phyloP scores from a whole-genome alignment of 2,329 filamentous ascomycete species.

The Talaromyces funiculosus region DNA sequence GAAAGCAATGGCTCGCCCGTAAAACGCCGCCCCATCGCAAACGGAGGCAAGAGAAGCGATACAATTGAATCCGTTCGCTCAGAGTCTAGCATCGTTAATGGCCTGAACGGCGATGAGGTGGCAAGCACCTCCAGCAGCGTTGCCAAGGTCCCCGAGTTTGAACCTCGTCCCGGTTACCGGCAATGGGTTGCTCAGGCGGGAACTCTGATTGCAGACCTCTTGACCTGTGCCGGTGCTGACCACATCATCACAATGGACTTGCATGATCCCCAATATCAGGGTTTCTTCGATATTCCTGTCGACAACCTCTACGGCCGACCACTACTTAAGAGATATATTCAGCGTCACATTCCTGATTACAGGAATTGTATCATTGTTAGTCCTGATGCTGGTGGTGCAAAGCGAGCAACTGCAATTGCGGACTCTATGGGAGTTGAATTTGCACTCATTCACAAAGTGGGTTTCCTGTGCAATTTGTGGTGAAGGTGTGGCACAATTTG shows the following conservation, averaged over 20 bases:
- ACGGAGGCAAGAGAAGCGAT: conserved; percentile 35
- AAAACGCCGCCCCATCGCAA: conserved; percentile 34
- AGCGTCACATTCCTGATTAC: conserved; percentile 77
- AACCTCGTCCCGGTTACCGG: conserved; percentile 88
- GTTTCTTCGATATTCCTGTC: conserved; percentile 97
- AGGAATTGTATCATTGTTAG: conserved; percentile 87
- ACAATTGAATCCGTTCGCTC: conserved; percentile 36
- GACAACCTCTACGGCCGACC: conserved; percentile 81
- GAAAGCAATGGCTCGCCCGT: conserved; percentile 44
- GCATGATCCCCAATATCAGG: conserved; percentile 93
- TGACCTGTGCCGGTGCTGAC: conserved; percentile 92
- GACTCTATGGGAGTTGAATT: conserved; percentile 92
- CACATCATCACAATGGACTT: conserved; percentile 98
- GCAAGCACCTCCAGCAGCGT: conserved; percentile 51
- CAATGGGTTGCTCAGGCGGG: conserved; percentile 98
- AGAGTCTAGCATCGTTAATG: conserved; percentile 20
- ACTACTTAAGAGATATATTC: conserved; percentile 59
- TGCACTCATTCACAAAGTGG: conserved; percentile 94
- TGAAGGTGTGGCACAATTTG: not conserved
- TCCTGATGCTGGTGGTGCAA: conserved; percentile 92
- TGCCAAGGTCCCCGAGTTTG: conserved; percentile 57
- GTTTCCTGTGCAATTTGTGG: conserved; percentile 12
- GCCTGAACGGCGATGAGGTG: conserved; percentile 47
- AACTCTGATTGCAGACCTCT: conserved; percentile 85
- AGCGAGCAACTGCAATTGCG: conserved; percentile 90